Conservation (phyloP, 1,284 basidiomycete genomes). For the Cronartium quercuum region DNA sequence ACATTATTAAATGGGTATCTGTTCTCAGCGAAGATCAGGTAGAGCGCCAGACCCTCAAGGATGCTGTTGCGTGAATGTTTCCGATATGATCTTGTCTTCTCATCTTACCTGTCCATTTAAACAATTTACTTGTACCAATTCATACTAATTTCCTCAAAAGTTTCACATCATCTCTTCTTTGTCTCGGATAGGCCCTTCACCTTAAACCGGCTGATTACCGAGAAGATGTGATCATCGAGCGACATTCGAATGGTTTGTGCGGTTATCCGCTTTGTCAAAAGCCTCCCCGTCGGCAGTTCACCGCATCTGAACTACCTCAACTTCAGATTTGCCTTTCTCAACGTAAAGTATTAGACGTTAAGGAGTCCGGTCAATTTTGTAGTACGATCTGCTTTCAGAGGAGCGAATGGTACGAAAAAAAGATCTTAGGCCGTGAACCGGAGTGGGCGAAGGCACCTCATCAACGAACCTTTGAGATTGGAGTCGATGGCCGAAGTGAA, state of each 20-base stretch:
- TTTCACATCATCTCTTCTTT: not conserved
- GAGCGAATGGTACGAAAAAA: slow-evolving; percentile 20
- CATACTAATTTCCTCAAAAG: not conserved
- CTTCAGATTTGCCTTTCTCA: not conserved
- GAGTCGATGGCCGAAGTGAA: not conserved
- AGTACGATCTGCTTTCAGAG: slow-evolving; percentile 9
- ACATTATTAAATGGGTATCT: not conserved
- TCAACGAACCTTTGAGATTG: not conserved
- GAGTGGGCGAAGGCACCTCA: not conserved
- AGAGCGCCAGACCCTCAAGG: not conserved
- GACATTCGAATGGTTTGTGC: slow-evolving; percentile 18
- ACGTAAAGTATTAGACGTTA: not conserved
- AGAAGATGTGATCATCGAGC: slow-evolving; percentile 22
- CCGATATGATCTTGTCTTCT: not conserved
- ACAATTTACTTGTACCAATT: not conserved
- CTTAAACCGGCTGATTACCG: slow-evolving; percentile 14
- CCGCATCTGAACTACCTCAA: not conserved
- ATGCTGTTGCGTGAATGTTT: not conserved
- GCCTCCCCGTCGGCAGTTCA: not conserved
- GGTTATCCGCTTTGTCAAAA: slow-evolving; percentile 22
- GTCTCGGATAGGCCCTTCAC: slow-evolving; percentile 7
- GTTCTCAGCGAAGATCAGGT: not conserved
- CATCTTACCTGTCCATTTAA: not conserved
- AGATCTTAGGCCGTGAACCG: not conserved
- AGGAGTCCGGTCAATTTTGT: slow-evolving; percentile 5